These are phyloP conservation scores for Malassezia furfur DNA, from an alignment of 1,284 basidiomycete species.

Conservation along the genomic window DNA sequence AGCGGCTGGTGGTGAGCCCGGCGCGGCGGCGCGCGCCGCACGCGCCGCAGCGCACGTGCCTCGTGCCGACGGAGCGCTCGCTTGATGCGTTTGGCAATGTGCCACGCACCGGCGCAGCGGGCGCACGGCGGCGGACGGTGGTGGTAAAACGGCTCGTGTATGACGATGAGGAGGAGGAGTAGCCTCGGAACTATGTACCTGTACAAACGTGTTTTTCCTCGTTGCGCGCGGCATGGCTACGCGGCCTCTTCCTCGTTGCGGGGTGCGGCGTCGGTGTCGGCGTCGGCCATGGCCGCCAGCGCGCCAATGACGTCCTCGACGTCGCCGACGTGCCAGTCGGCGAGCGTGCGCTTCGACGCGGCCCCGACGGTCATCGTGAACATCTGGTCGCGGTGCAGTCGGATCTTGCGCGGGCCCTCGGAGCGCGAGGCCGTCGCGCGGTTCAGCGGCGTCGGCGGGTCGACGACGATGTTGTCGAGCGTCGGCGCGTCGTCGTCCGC, in stretches of 20 bases:
- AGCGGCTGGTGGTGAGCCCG: conserved; percentile 13
- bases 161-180: conserved; percentile 3
- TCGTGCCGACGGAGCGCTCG: not conserved
- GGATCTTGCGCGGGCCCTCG: not conserved
- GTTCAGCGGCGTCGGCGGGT: conserved; percentile 23
- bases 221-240: too few species aligned
- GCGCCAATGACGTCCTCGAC: conserved; percentile 34
- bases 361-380: conserved; percentile 43
- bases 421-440: not conserved
- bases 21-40: not conserved
- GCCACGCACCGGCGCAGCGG: not conserved
- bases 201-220: not conserved
- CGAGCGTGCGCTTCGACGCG: conserved; percentile 39
- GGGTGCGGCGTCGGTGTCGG: not conserved
- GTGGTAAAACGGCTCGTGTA: conserved; percentile 9
- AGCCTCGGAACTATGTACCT: not conserved
- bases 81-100: conserved; percentile 15
- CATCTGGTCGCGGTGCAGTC: conserved; percentile 26
- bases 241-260: too few species aligned
- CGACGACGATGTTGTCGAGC: conserved; percentile 8
- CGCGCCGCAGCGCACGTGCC: not conserved
- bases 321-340: conserved; percentile 40
- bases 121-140: not conserved
- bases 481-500: not conserved
- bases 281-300: conserved; percentile 40